Evolutionary conservation across 805 yeast species (phyloP), one percentile per base, ranked within the genome.

Genomic region (Barnettozyma pratensis): DNA sequence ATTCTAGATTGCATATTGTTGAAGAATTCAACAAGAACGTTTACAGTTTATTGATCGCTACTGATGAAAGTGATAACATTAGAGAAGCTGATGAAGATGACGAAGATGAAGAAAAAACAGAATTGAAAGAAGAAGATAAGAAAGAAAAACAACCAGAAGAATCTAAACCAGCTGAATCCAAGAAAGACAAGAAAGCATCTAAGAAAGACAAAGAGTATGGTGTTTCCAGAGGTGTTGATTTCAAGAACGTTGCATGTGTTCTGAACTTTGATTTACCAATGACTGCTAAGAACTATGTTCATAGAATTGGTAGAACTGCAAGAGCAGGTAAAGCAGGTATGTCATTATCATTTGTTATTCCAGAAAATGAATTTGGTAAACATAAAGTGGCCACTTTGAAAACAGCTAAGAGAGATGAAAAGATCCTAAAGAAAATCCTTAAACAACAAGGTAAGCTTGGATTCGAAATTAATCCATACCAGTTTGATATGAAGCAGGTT

Each of bases 261-360:
- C 72, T 94, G 55, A 94, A 94, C 68, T 94, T 94, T 65, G 99
- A 94, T 64, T 72, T 94, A 58, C 99, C 99, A 38, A 78, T 87
- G 4, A 82, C 95, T 8, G 83, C 97, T 5, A 86, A 85, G 63
- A 80, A 96, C 3, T 94, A 94, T 63, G 83, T 89, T 31, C 99
- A 94, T 67, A 79, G 99, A 64, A 80, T 94, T 36, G 99, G 99
- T 45, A 82, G 99, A 72, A 94, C 99, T 5, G 99, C 99, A 5
- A 82, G 99, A 69, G 98, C 96, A 7, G 96, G 97, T 46, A 90
- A 88, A 63, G 76, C 94, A 2, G 99, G 99, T 50, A 91, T 89
- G 79, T 87, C 98, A 0, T 75, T 94, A 47, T 90, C 97, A 14
- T 94, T 92, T 70, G 94, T 91, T 19, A 89, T 92, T 28, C 87